phyloP scores from a whole-genome alignment of 768 basidiomycete genomes.

The Mrakia frigida region DNA sequence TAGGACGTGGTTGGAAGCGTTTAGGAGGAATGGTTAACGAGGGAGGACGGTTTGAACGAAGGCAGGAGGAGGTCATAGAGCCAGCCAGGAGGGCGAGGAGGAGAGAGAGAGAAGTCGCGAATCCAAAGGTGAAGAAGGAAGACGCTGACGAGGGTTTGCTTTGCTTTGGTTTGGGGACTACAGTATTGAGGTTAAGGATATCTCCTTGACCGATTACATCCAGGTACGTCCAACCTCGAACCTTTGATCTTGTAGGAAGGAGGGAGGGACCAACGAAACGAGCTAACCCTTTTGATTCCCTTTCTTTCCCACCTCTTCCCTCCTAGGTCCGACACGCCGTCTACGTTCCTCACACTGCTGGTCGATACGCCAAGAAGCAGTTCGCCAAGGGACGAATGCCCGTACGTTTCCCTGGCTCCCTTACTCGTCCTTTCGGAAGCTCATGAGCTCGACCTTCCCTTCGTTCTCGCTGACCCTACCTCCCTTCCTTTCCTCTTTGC shows the following conservation, averaged over 20 bases:
- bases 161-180: neutral
- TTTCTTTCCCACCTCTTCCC: neutral
- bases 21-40: neutral
- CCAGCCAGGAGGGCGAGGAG: neutral
- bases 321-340: constrained; percentile 74
- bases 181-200: constrained; percentile 98
- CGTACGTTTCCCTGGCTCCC: constrained; percentile 21
- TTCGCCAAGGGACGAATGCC: constrained; percentile 99
- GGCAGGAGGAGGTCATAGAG: neutral
- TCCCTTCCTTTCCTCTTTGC: neutral
- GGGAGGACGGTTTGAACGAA: neutral
- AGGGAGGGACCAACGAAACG: neutral
- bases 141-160: neutral
- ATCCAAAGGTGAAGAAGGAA: neutral
- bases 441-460: neutral
- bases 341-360: constrained; percentile 96
- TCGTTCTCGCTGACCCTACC: neutral
- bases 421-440: neutral
- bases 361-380: constrained; percentile 98
- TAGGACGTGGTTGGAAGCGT: neutral
- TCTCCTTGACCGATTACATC: constrained; percentile 98
- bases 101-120: neutral
- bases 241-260: neutral
- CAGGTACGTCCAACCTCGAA: constrained; percentile 50
- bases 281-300: neutral